A percentile compares a stretch with the other conserved stretches of the same genome.
phyloP scores from a whole-genome alignment of 129 eudicot species.

The Arctium lappa region DNA sequence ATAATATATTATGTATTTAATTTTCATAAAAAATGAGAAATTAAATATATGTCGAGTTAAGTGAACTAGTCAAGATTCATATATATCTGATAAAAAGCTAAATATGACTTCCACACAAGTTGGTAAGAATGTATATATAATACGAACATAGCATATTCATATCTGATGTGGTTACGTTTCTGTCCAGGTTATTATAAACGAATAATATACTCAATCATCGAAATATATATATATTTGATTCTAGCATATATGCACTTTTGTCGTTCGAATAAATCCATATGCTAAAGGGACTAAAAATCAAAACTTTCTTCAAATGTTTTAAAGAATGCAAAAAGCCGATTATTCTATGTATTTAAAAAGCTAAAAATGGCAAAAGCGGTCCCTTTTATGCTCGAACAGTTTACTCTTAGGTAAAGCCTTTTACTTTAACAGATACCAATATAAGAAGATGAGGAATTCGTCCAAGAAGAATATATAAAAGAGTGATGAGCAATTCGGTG shows the following conservation, averaged over 20 bases:
- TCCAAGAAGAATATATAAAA: constrained; percentile 31
- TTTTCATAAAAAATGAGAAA: no score
- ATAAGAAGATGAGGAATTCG: constrained; percentile 31
- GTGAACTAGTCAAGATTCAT: not conserved
- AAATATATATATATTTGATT: constrained; percentile 4
- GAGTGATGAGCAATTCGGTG: constrained; percentile 24
- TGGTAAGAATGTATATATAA: not conserved
- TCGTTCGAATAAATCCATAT: constrained; percentile 25
- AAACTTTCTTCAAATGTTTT: constrained; percentile 23
- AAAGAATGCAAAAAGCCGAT: constrained; percentile 18
- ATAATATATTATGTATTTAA: no score
- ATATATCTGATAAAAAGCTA: not conserved
- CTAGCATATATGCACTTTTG: constrained; percentile 27
- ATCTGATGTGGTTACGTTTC: not conserved
- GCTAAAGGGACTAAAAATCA: constrained; percentile 26
- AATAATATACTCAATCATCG: constrained; percentile 33
- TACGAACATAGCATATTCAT: not conserved
- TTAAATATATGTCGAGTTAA: not conserved
- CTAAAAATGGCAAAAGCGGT: constrained; percentile 27
- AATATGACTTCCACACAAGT: not conserved
- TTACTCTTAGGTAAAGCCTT: constrained; percentile 25
- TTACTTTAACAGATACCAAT: constrained; percentile 22
- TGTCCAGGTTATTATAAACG: constrained; percentile 16
- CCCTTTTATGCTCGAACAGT: constrained; percentile 19
- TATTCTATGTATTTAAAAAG: constrained; percentile 29